These are phyloP conservation scores for Macrolepiota dolichaula DNA, from an alignment of 768 basidiomycete genomes.

Conservation along the genomic window DNA sequence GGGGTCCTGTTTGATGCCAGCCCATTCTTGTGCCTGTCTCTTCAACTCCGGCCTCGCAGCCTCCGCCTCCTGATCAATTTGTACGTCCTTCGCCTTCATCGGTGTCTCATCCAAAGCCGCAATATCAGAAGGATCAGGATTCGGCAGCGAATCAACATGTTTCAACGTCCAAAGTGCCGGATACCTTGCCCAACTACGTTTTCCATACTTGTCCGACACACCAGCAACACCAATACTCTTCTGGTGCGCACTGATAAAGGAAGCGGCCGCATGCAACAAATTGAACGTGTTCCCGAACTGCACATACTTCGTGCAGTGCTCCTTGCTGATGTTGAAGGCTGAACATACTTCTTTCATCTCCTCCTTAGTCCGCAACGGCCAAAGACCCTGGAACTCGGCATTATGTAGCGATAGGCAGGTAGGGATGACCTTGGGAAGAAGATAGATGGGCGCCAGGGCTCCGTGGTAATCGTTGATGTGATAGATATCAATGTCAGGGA, in stretches of 20 bases:
- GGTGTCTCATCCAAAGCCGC: slow-evolving; percentile 86
- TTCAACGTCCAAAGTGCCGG: slow-evolving; percentile 95
- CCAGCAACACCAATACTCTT: slow-evolving; percentile 93
- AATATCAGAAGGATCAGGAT: slow-evolving; percentile 94
- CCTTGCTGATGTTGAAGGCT: slow-evolving; percentile 96
- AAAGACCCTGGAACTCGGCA: slow-evolving; percentile 95
- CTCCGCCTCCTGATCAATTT: slow-evolving; percentile 79
- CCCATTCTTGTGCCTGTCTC: slow-evolving; percentile 94
- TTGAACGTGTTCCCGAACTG: slow-evolving; percentile 99
- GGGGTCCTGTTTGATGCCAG: slow-evolving; percentile 87
- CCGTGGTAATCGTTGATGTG: slow-evolving; percentile 97
- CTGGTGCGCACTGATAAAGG: slow-evolving; percentile 89
- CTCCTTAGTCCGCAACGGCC: slow-evolving; percentile 95
- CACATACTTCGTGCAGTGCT: slow-evolving; percentile 93
- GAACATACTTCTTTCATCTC: slow-evolving; percentile 99
- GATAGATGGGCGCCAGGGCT: slow-evolving; percentile 85
- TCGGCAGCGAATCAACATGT: slow-evolving; percentile 92
- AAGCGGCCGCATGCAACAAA: slow-evolving; percentile 88
- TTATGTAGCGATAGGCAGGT: slow-evolving; percentile 93
- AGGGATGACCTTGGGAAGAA: slow-evolving; percentile 88
- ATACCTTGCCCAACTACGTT: slow-evolving; percentile 95
- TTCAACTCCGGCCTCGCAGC: slow-evolving; percentile 89
- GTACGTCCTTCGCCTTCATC: slow-evolving; percentile 63
- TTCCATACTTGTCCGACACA: slow-evolving; percentile 97
- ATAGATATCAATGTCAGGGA: slow-evolving; percentile 88